A percentile compares a stretch with the other conserved stretches of the same genome.
Conservation (phyloP, 371 early-diverging fungal genomes). For the Mortierella sp. region DNA sequence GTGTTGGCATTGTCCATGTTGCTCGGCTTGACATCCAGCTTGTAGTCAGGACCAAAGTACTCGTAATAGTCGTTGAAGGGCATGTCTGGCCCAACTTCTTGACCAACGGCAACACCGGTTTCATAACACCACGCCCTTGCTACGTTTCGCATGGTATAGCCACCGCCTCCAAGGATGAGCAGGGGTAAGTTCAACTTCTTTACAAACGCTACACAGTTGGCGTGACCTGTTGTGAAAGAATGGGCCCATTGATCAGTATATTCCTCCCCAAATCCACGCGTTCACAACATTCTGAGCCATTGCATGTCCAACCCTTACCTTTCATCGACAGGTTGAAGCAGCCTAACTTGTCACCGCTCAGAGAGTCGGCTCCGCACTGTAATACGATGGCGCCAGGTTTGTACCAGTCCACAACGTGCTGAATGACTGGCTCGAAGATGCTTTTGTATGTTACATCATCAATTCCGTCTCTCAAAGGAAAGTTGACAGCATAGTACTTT, state of each 20-base stretch:
- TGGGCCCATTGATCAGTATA: too few relatives aligned
- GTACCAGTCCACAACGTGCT: conserved; percentile 93
- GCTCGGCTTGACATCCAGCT: conserved; percentile 91
- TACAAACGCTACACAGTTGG: conserved; percentile 93
- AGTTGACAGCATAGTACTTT: conserved; percentile 95
- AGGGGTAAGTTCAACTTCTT: conserved; percentile 94
- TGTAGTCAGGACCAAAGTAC: conserved; percentile 95
- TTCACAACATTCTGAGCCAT: background rate
- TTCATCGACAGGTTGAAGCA: conserved; percentile 98
- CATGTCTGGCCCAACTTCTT: conserved; percentile 74
- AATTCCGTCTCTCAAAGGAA: conserved; percentile 98
- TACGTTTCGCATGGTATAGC: conserved; percentile 99
- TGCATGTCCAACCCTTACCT: conserved; percentile 57
- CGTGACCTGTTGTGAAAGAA: conserved; percentile 66
- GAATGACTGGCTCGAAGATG: conserved; percentile 93
- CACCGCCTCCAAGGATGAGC: conserved; percentile 98
- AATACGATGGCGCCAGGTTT: conserved; percentile 97
- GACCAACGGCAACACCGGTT: conserved; percentile 91
- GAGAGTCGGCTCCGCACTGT: conserved; percentile 99
- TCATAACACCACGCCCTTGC: conserved; percentile 99
- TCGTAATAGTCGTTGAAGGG: conserved; percentile 97
- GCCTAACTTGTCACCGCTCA: conserved; percentile 99
- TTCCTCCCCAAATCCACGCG: too few relatives aligned
- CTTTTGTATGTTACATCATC: conserved; percentile 93
- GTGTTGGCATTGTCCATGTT: conserved; percentile 98